Base-by-base conservation (phyloP, 2,329 filamentous ascomycete genomes). In the Gliomastix tumulicola region DNA sequence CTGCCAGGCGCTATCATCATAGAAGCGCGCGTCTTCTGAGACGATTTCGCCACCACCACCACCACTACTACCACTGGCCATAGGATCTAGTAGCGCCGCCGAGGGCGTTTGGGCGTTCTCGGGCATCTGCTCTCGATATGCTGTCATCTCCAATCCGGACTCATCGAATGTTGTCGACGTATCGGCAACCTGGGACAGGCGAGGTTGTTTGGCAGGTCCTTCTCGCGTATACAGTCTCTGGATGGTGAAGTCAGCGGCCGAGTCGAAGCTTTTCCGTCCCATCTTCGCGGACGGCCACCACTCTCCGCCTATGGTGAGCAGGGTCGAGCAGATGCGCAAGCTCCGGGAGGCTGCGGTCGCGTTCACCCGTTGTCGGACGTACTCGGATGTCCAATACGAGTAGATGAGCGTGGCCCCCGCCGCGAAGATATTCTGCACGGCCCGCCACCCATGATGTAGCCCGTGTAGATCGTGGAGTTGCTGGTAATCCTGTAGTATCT, bases 241-340 rank as follows among this genome's bases (percentile, higher is more conserved):
- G 10, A 37, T 32, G 7, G 35, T 32, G 7, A 32, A n/a, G 16
- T 37, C 35, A 10, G 35, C 30, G 11, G 25, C 35, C 2, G 30
- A 12, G 11, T 44, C 56, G 32, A 60, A 58, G 30, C 51, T 58
- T 4, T 46, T 42, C 23, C 53, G 52, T 3, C 53, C 53, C 7
- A 43, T 54, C 11, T 51, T 55, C 15, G 54, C 55, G 1, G 55
- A 59, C 7, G 57, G 57, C 60, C 60, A 63, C 59, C 59, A 63
- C 36, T 62, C 58, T 5, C 60, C 56, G 4, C 58, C 59, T 13
- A 60, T 49, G n/a, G 54, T 59, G 4, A 63, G 49, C 4, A 62
- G 48, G 28, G 51, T 62, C 0, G 58, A 60, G 30, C 57, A 62
- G 0, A 45, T 51, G 7, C 59, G 49, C 12, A 53, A 23, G n/a